These are phyloP conservation scores for Salix viminalis DNA, from an alignment of 345 rosid species.

Conservation along the genomic window DNA sequence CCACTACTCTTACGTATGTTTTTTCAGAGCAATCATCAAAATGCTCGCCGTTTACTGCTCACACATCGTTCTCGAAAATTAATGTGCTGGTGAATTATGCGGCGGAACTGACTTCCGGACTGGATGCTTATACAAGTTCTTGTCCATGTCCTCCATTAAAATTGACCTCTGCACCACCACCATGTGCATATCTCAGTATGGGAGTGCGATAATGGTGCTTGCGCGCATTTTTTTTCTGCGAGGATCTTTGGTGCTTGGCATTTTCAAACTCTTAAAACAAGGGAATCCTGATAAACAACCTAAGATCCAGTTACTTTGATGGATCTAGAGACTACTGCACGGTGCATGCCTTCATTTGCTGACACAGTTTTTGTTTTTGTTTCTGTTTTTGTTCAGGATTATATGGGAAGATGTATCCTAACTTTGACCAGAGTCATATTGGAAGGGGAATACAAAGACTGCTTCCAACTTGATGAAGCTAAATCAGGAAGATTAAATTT, in stretches of 20 bases:
- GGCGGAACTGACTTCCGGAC: background rate
- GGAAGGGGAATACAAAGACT: conserved; percentile 79
- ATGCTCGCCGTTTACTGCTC: background rate
- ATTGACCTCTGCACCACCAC: background rate
- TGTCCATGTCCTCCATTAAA: background rate
- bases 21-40: background rate
- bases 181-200: background rate
- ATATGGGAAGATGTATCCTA: conserved; percentile 91
- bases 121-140: background rate
- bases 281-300: background rate
- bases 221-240: background rate
- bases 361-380: background rate
- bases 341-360: background rate
- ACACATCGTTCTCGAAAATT: background rate
- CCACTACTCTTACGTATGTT: background rate
- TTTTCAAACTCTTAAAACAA: background rate
- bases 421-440: conserved; percentile 89
- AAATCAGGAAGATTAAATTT: conserved; percentile 65
- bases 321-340: background rate
- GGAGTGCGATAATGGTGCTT: background rate
- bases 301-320: background rate
- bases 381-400: conserved; percentile 44
- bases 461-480: conserved; percentile 56
- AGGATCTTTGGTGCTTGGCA: background rate
- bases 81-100: background rate